Percentiles rank a stretch among this genome's conserved stretches.
Conservation (phyloP, 176 grass and related monocot genomes). For the Thalia dealbata region DNA sequence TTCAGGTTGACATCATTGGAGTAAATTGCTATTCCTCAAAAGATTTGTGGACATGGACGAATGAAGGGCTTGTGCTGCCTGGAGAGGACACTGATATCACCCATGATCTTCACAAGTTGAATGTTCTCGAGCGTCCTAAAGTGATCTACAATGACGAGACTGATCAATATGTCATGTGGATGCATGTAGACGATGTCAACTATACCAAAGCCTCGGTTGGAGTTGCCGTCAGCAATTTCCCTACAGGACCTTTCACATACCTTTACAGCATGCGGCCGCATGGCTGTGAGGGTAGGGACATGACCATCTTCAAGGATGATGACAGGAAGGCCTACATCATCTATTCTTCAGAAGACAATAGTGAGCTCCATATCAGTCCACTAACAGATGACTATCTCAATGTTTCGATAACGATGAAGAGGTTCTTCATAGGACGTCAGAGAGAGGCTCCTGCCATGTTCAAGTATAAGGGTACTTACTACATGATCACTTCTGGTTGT, state of each 20-base stretch:
- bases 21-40: constrained; percentile 91
- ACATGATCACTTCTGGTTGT: constrained; percentile 92
- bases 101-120: constrained; percentile 85
- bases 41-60: constrained; percentile 79
- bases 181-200: constrained; percentile 83
- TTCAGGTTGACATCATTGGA: constrained; percentile 78
- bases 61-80: constrained; percentile 77
- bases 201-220: constrained; percentile 89
- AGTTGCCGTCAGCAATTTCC: constrained; percentile 46
- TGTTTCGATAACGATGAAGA: constrained; percentile 39
- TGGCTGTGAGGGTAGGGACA: constrained; percentile 77
- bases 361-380: constrained; percentile 67
- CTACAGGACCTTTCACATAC: constrained; percentile 75
- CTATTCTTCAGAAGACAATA: constrained; percentile 96
- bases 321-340: constrained; percentile 82
- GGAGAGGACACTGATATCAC: constrained; percentile 53
- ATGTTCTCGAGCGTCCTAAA: constrained; percentile 89
- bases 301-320: constrained; percentile 93
- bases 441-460: constrained; percentile 82
- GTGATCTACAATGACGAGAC: constrained; percentile 87
- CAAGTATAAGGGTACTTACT: constrained; percentile 74
- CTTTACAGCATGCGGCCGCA: constrained; percentile 79
- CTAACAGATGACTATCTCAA: constrained; percentile 86
- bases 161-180: constrained; percentile 89
- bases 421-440: constrained; percentile 56